Base-by-base conservation (phyloP, 2,329 filamentous ascomycete genomes). In the Fusarium sp. region DNA sequence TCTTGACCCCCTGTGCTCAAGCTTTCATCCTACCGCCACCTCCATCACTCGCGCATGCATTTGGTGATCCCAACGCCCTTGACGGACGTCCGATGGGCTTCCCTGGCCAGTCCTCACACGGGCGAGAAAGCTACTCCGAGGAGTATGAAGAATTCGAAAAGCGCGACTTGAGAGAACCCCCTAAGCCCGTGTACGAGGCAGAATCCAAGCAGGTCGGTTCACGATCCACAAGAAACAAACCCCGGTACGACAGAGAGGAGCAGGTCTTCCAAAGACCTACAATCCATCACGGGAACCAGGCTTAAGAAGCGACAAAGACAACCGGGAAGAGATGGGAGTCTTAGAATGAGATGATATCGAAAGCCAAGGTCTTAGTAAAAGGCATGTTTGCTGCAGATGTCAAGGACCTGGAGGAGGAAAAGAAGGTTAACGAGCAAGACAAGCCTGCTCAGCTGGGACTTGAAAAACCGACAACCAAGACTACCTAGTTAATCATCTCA, bases 401-500 rank as follows among this genome's bases (percentile, higher is more conserved):
- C 25, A 22, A 12, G 25, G 3, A 41, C n/a, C 13, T 22, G 29
- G 13, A 38, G 12, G 26, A 28, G 12, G 22, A 8, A 19, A n/a
- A 35, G 11, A 26, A 24, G 26, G 13, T 22, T 11, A 25, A 31
- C 24, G 12, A n/a, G n/a, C 19, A 28, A 38, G n/a, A 13, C n/a
- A 15, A 8, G 11, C 25, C 7, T 43, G 9, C 40, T 36, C n/a
- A 52, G 22, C 7, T 54, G 47, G 25, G 25, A 25, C 26, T 32
- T 32, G 25, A 36, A 28, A 4, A 25, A 25, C 9, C 22, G 25
- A 3, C 22, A 9, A 19, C n/a, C 26, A 42, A 11, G 13, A 11
- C 40, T 22, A 40, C 28, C 9, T 5, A 45, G 32, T 45, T 13
- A 26, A 28, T 53, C 11, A 34, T 32, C 61, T 57, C n/a, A 28